Base-by-base conservation (phyloP, 441 rosid genomes). In the Adansonia gregorii region DNA sequence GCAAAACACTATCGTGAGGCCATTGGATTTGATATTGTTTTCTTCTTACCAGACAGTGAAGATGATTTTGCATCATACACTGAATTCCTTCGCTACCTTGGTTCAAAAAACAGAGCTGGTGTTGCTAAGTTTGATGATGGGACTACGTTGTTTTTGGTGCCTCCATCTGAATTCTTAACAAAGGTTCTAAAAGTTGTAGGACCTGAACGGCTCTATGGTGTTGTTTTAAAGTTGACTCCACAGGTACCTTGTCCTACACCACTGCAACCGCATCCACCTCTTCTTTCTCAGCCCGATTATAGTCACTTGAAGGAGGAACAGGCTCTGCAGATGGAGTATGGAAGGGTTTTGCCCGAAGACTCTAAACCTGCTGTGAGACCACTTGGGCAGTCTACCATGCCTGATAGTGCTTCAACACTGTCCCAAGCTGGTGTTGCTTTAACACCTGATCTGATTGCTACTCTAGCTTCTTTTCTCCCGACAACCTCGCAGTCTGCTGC, bases 121-220 rank as follows among this genome's bases (percentile, higher is more conserved):
- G 99, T 96, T 81, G 98, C 97, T 72, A 94, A 94, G 84, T 86
- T 96, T 61, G 94, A 89, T 67, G 98, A 94, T 76, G 98, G 98
- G 72, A 94, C 94, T 22, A 94, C 96, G 19, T 83, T 94, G 48
- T 94, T 96, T 78, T 83, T 96, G 85, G 98, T 94, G 54, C 98
- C 99, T 69, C 99, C 99, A 27, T 94, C 99, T 39, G 94, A 91
- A 72, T 96, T 96, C 87, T 87, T 94, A 75, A 84, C 91, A 11
- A 89, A 88, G 48, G 98, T 94, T 35, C 87, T 96, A 83, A 92
- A 91, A 78, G 94, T 94, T 52, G 61, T 78, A 4, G 99, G 99
- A 48, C 98, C 95, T 27, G 98, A 93, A 81, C 93, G 98, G 61
- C 85, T 96, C 27, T 94, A 94, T 84, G 99, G 98, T 63, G 98